Percentiles rank a stretch among this genome's conserved stretches.
Evolutionary conservation across 2,329 filamentous ascomycete species (phyloP).

Genomic region (Cordyceps militaris): DNA sequence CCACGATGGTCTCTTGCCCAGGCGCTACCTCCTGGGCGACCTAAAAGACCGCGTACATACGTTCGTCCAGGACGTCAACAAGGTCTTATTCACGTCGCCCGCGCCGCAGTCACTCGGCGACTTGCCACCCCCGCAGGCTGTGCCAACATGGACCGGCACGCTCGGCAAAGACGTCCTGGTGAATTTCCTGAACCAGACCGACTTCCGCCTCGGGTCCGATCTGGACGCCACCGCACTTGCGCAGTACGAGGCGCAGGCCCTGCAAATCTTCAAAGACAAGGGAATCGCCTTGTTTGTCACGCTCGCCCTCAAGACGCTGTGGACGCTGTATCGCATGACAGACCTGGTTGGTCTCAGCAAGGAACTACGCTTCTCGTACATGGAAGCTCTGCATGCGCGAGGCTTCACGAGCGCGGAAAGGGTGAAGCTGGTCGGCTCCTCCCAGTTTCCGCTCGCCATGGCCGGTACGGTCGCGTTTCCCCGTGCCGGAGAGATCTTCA

Average conservation of each 20-base stretch:
- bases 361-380: slow-evolving; percentile 8
- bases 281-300: slow-evolving; percentile 1
- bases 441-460: not conserved
- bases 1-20: not conserved
- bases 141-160: not conserved
- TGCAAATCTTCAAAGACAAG: not conserved
- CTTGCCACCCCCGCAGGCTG: not conserved
- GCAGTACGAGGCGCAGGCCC: not conserved
- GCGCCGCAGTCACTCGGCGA: not conserved
- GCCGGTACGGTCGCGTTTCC: slow-evolving; percentile 3
- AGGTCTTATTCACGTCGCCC: slow-evolving; percentile 4
- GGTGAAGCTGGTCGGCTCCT: not conserved
- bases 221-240: not conserved
- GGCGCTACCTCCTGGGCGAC: not conserved
- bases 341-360: not conserved
- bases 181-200: not conserved
- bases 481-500: not conserved
- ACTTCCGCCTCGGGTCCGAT: not conserved
- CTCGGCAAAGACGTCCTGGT: slow-evolving; percentile 1
- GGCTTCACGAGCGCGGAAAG: slow-evolving; percentile 2
- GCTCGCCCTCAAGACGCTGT: not conserved
- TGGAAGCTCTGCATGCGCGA: slow-evolving; percentile 8
- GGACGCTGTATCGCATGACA: slow-evolving; percentile 6
- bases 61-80: slow-evolving; percentile 5
- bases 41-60: slow-evolving; percentile 2